Base-by-base conservation (phyloP, 1,284 basidiomycete species). In the Sporisorium graminicola region DNA sequence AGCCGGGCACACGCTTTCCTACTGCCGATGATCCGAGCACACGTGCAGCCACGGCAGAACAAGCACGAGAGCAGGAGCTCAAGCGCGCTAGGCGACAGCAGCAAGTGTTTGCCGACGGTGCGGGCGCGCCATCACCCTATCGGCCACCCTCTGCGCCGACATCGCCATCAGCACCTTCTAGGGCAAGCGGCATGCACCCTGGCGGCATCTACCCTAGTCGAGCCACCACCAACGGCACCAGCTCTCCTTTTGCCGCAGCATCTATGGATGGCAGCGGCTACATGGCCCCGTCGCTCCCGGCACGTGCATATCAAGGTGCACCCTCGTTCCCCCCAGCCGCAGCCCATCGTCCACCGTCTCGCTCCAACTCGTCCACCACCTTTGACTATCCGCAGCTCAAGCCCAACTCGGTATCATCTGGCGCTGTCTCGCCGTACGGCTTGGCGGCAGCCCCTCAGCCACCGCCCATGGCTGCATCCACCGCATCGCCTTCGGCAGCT, bases 311-410 rank as follows among this genome's bases (percentile, higher is more conserved):
- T 20, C 80, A 82, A 35, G 67, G 74, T 27, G 77, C 74, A 12
- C 77, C 77, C 2, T 66, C 70, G n/a, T 79, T 79, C 50, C 77
- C 77, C 26, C 77, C 77, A 6, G 52, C 67, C 14, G 70, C 70
- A 29, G 64, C 68, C 18, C 65, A 72, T 18, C 68, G 68, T 16
- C 56, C 74, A n/a, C 63, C 69, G 0, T 74, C 65, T 47, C 68
- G 71, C 27, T 60, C 59, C 56, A 72, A 65, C 56, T 75, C 72
- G 31, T 55, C 73, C 2, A 35, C 59, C 44, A 62, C 69, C 0
- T 82, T 82, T 50, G 80, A 82, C 43, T 82, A 82, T 51, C 80
- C 80, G 2, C 78, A 79, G 49, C 67, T 82, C 46, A 67, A 69
- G 57, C 62, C 59, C 33, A 59, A 44, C 29, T 44, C 59, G 3